Percentiles rank a stretch among this genome's conserved stretches.
phyloP scores from a whole-genome alignment of 1,139 yeast genomes.

The Kazachstania sp. region DNA sequence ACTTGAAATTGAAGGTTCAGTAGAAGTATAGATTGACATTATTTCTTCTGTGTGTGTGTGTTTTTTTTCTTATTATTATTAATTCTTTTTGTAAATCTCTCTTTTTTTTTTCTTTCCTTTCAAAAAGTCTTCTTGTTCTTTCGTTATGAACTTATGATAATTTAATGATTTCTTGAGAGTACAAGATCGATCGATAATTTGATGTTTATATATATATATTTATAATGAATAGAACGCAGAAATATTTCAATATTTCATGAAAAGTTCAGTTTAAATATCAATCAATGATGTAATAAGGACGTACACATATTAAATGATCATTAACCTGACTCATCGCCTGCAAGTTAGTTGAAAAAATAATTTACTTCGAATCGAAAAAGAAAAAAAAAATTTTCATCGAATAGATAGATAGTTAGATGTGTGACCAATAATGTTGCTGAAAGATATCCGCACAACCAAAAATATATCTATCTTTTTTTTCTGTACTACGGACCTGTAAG shows the following conservation, averaged over 20 bases:
- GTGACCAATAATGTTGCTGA: background rate
- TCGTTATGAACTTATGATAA: too few relatives aligned
- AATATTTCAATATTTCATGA: background rate
- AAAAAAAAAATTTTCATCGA: background rate
- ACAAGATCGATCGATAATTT: background rate
- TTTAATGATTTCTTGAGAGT: background rate
- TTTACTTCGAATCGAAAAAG: background rate
- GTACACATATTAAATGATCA: background rate
- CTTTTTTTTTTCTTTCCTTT: too few relatives aligned
- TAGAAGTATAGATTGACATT: conserved; percentile 21
- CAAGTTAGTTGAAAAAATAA: background rate
- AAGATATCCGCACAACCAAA: background rate
- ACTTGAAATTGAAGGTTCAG: conserved; percentile 16
- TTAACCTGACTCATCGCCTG: background rate
- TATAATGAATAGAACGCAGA: too few relatives aligned
- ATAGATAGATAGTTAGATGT: background rate
- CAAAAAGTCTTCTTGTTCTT: too few relatives aligned
- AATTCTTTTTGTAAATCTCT: background rate
- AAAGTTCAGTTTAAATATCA: background rate
- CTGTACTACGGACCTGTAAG: too few relatives aligned
- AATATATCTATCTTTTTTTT: too few relatives aligned
- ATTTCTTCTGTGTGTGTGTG: background rate
- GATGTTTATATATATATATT: too few relatives aligned
- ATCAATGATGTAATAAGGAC: background rate
- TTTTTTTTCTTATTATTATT: background rate